Evolutionary conservation across 345 rosid genomes (phyloP), one percentile per base, ranked within the genome.

Genomic region (Litchi chinensis): DNA sequence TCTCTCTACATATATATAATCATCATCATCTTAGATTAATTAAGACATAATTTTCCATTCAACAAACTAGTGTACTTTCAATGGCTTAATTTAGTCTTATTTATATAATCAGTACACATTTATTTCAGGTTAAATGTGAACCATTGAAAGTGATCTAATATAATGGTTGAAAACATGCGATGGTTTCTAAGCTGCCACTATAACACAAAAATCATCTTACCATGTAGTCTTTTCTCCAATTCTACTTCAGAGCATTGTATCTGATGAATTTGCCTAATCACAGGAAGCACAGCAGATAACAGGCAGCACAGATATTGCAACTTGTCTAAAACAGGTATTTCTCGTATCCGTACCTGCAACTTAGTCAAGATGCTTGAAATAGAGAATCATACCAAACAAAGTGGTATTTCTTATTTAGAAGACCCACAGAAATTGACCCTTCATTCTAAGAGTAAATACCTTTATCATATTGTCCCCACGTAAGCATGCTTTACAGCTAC

Each of bases 201-300:
- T 59, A 59, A 78, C 66, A 60, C 46, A 70, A 76, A 72, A 72
- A 68, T 48, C 37, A 71, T 85, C 90, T 80, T 85, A 97, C 98
- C 95, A 76, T 84, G 91, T 75, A 94, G 89, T 73, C 80, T 90
- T 82, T 90, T 92, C 85, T 94, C 98, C 82, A 94, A 81, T 83
- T 97, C 97, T 67, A 94, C 87, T 87, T 97, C 99, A 26, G 77
- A 85, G 82, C 93, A 92, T 76, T 97, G 99, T 68, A 89, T 93
- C 68, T 83, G 79, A 84, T 97, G 98, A 84, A 97, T 94, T 89
- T 87, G 92, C 87, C 89, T 89, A 79, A 94, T 88, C 76, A 94
- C 89, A 71, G 98, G 97, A 85, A 91, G 98, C 83, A 97, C 97
- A 8, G 97, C 87, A 75, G 98, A 91, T 64, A 97, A 79, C 76